phyloP scores from a whole-genome alignment of 2,329 filamentous ascomycete species.

The Pyricularia grisea region DNA sequence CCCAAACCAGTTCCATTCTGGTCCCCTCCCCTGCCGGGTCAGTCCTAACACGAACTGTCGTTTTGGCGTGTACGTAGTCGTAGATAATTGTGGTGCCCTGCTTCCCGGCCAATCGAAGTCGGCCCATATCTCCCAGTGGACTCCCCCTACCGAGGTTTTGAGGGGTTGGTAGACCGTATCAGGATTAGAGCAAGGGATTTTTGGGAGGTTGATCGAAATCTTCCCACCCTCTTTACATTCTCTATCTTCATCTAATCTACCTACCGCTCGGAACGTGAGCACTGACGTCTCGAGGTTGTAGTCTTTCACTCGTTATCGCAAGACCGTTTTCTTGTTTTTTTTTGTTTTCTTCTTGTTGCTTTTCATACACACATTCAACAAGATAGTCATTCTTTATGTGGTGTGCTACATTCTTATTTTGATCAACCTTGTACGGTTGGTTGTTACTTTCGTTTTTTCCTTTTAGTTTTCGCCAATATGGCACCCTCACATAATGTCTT shows the following conservation, averaged over 20 bases:
- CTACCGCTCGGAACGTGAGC: background rate
- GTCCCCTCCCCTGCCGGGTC: background rate
- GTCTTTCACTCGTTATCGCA: background rate
- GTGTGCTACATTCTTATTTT: background rate
- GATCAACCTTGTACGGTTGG: background rate
- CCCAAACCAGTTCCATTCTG: background rate
- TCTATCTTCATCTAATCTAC: background rate
- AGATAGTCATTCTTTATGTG: background rate
- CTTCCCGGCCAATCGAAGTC: background rate
- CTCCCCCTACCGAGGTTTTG: background rate
- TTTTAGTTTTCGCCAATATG: background rate
- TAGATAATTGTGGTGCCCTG: background rate
- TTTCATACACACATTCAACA: background rate
- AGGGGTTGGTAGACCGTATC: background rate
- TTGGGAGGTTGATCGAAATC: background rate
- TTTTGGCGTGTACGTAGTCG: background rate
- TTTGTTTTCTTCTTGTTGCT: background rate
- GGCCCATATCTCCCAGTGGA: background rate
- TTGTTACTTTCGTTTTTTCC: background rate
- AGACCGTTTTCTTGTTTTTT: background rate
- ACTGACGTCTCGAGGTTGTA: background rate
- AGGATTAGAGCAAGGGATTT: background rate
- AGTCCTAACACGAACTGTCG: background rate
- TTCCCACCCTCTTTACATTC: background rate
- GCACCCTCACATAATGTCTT: background rate